These are phyloP conservation scores for Ilyonectria destructans DNA, from an alignment of 2,329 filamentous ascomycete species.

Conservation along the genomic window DNA sequence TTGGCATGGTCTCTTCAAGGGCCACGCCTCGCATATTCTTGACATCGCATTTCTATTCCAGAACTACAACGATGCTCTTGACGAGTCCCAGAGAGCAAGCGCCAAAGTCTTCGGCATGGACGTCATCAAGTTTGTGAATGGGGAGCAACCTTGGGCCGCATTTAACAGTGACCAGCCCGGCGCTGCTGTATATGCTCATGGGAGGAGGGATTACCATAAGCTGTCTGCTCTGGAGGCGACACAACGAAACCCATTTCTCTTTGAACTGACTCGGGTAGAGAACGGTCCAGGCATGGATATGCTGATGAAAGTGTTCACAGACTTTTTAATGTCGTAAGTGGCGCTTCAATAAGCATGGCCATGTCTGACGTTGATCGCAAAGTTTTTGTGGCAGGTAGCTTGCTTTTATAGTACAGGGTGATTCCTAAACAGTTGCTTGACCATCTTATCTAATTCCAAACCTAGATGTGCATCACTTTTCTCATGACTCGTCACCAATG, in stretches of 20 bases:
- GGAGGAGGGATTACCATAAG: background rate
- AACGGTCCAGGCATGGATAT: background rate
- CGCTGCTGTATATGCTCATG: background rate
- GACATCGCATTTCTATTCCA: constrained; percentile 33
- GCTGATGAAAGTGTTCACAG: background rate
- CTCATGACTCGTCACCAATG: too few relatives aligned
- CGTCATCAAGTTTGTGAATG: background rate
- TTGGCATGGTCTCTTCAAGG: constrained; percentile 31
- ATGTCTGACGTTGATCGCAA: too few relatives aligned
- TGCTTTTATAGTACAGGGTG: too few relatives aligned
- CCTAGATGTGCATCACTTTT: too few relatives aligned
- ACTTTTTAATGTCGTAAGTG: too few relatives aligned
- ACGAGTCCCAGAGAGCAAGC: constrained; percentile 4
- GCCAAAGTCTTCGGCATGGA: background rate
- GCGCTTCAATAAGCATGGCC: too few relatives aligned
- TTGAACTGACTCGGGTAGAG: background rate
- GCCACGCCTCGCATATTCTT: constrained; percentile 28
- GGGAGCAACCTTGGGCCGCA: background rate
- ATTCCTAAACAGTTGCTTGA: too few relatives aligned
- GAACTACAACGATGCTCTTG: constrained; percentile 28
- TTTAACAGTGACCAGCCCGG: background rate
- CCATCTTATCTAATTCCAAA: too few relatives aligned
- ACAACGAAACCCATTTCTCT: background rate
- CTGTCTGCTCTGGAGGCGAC: background rate
- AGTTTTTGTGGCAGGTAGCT: too few relatives aligned